phyloP scores from a whole-genome alignment of 768 basidiomycete genomes.

The Trametes cinnabarina region DNA sequence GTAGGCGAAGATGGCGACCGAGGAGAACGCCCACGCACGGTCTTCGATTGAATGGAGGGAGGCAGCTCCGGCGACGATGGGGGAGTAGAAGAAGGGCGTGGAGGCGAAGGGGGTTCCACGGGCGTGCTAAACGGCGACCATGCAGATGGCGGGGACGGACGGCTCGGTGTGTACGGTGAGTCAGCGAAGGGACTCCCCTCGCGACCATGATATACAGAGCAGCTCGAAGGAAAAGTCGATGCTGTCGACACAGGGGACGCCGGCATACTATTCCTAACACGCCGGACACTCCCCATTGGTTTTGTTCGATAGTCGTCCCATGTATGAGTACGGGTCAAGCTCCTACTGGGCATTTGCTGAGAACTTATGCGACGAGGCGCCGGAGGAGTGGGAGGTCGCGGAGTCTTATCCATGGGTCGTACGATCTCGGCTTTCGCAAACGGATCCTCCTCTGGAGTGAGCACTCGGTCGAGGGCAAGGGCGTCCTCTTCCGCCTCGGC shows the following conservation, averaged over 20 bases:
- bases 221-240: slow-evolving; percentile 20
- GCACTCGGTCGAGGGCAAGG: slow-evolving; percentile 24
- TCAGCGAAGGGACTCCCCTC: not conserved
- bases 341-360: not conserved
- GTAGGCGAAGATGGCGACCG: not conserved
- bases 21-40: not conserved
- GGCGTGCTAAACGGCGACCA: slow-evolving; percentile 13
- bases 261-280: slow-evolving; percentile 13
- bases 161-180: slow-evolving; percentile 1
- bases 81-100: not conserved
- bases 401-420: slow-evolving; percentile 7
- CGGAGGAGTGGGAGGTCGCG: slow-evolving; percentile 10
- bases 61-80: not conserved
- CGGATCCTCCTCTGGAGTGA: slow-evolving; percentile 30
- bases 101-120: not conserved
- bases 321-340: not conserved
- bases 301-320: slow-evolving; percentile 10
- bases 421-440: slow-evolving; percentile 27
- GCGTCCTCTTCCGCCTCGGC: slow-evolving; percentile 15
- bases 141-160: slow-evolving; percentile 6
- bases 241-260: slow-evolving; percentile 15
- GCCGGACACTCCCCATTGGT: not conserved
- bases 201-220: slow-evolving; percentile 11
- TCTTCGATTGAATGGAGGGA: not conserved
- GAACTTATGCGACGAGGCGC: slow-evolving; percentile 6